Percentiles rank a stretch among this genome's conserved stretches.
Conservation (phyloP, 228 moss, liverwort and hornwort genomes). For the Sphagnum magellanicum region DNA sequence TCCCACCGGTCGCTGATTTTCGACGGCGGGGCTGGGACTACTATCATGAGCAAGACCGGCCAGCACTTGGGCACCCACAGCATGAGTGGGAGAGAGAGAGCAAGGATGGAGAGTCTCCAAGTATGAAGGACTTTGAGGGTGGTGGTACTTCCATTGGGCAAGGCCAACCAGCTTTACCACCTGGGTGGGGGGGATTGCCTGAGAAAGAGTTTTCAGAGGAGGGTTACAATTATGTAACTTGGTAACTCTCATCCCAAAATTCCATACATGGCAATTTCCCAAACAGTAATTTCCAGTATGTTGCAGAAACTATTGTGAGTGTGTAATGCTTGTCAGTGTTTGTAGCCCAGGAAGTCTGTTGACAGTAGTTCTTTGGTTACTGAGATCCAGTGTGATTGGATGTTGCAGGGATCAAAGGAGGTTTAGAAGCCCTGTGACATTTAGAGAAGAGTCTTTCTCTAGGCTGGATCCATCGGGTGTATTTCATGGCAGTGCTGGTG, state of each 20-base stretch:
- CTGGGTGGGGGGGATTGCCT: conserved; percentile 55
- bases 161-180: conserved; percentile 42
- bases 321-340: no score
- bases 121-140: conserved; percentile 51
- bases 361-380: no score
- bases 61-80: conserved; percentile 33
- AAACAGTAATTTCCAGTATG: no score
- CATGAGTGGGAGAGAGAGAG: conserved; percentile 73
- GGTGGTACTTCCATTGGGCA: conserved; percentile 38
- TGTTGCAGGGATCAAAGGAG: conserved; percentile 33
- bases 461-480: conserved; percentile 36
- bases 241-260: conserved; percentile 18
- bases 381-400: no score
- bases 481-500: conserved; percentile 36
- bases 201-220: conserved; percentile 70
- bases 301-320: no score
- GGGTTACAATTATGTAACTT: conserved; percentile 27
- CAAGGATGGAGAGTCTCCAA: conserved; percentile 57
- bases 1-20: conserved; percentile 51
- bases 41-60: conserved; percentile 69
- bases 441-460: conserved; percentile 41
- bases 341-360: no score
- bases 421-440: conserved; percentile 41
- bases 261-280: no score
- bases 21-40: conserved; percentile 86